Evolutionary conservation across 2,329 filamentous ascomycete species (phyloP).

Genomic region (Remersonia thermophila): DNA sequence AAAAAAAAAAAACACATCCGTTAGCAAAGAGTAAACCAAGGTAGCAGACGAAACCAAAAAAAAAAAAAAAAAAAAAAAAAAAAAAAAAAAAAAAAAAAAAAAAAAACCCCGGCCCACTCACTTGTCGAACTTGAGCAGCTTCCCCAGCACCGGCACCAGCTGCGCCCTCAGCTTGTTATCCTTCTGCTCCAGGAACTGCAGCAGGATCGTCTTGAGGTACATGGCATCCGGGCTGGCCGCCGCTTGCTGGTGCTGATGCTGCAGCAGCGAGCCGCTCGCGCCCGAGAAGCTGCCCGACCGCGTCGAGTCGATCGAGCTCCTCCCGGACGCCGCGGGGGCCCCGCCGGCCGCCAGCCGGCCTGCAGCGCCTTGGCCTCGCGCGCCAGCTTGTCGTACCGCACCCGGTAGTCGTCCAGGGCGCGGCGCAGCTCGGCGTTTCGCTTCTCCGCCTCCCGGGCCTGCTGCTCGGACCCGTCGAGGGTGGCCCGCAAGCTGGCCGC

Average conservation of each 20-base stretch:
- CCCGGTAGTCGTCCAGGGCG: slow-evolving; percentile 64
- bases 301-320: slow-evolving; percentile 35
- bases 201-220: slow-evolving; percentile 68
- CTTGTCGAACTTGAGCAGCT: slow-evolving; percentile 67
- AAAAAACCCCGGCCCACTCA: slow-evolving; percentile 39
- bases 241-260: slow-evolving; percentile 9
- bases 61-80: slow-evolving; percentile 2
- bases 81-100: slow-evolving; percentile 7
- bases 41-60: background rate
- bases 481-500: slow-evolving; percentile 68
- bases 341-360: slow-evolving; percentile 24
- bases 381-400: slow-evolving; percentile 65
- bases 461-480: slow-evolving; percentile 76
- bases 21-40: too few species aligned
- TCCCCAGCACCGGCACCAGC: slow-evolving; percentile 64
- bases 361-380: slow-evolving; percentile 49
- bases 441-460: slow-evolving; percentile 71
- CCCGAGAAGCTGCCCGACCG: slow-evolving; percentile 23
- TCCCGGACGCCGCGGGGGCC: slow-evolving; percentile 24
- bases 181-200: slow-evolving; percentile 72
- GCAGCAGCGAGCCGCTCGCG: slow-evolving; percentile 14
- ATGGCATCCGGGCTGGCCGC: slow-evolving; percentile 36
- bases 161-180: slow-evolving; percentile 65
- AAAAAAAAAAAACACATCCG: slow-evolving; percentile 12
- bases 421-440: slow-evolving; percentile 65